Base-by-base conservation (phyloP, 2,329 filamentous ascomycete genomes). In the Botrytis pseudocinerea region DNA sequence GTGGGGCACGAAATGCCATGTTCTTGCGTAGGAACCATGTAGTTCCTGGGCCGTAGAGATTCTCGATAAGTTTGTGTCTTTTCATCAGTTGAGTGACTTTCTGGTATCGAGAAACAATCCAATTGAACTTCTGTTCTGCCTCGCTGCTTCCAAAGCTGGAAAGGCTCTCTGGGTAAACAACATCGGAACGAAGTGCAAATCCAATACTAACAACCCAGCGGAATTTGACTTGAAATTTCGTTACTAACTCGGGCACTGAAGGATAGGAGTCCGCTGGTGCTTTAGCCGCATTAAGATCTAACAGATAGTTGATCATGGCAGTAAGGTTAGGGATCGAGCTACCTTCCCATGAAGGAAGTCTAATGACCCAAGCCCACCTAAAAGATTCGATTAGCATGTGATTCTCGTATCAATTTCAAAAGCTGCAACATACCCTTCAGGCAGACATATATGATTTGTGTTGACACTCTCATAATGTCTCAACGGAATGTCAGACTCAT, bases 311-410 rank as follows among this genome's bases (percentile, higher is more conserved):
- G 61, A 80, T 76, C 77, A 80, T 79, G 57, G 76, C 71, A 28
- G 76, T 77, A 48, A 80, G 73, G 25, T 78, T 78, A 40, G 75
- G 59, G 22, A 78, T 75, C 18, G 77, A 73, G 62, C 72, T 78
- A 38, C 76, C 77, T 63, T 80, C 77, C 78, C 78, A 79, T 16
- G 77, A 76, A 12, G 75, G 76, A 38, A 79, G 75, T 63, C 76
- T 74, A 60, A 80, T 80, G 10, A 78, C 75, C 78, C 77, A 80
- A 38, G 74, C 76, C 78, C 79, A 80, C 28, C 74, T 75, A n/a
- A 28, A 44, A 1, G 7, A 32, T n/a, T 40, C 2, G 35, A 51
- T 72, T 68, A 72, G 63, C 54, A 22, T 35, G 8, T 46, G 48
- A 14, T 46, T 5, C 20, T 54, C 38, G 32, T 8, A 18, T 18